Evolutionary conservation across 2,329 filamentous ascomycete species (phyloP).

Genomic region (Sporothrix protearum): DNA sequence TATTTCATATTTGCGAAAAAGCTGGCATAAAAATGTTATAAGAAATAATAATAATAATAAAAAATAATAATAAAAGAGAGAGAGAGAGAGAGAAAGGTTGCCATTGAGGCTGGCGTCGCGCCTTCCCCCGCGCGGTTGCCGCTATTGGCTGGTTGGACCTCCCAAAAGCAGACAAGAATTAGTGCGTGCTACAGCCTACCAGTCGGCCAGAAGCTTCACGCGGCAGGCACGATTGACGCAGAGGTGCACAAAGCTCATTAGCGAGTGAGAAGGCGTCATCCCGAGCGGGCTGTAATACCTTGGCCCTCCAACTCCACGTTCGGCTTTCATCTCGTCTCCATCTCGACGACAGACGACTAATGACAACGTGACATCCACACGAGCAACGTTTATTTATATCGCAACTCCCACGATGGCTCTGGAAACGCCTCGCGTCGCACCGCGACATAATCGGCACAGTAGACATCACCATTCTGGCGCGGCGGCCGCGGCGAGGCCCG

Average conservation of each 20-base stretch:
- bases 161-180: background rate
- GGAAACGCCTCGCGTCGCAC: conserved; percentile 17
- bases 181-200: background rate
- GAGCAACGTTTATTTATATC: background rate
- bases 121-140: background rate
- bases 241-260: conserved; percentile 4
- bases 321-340: conserved; percentile 7
- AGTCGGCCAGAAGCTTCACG: background rate
- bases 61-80: background rate
- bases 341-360: background rate
- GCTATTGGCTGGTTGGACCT: conserved; percentile 14
- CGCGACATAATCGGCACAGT: conserved; percentile 14
- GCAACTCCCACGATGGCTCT: conserved; percentile 8
- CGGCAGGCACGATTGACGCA: background rate
- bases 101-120: background rate
- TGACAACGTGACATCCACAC: background rate
- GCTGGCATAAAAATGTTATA: background rate
- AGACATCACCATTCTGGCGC: background rate
- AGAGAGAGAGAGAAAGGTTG: background rate
- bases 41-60: no score
- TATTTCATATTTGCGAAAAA: background rate
- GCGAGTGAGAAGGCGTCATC: conserved; percentile 21
- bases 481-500: background rate
- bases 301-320: background rate
- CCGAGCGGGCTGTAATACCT: background rate